phyloP scores from a whole-genome alignment of 352 stramenopile species.

The Phytophthora citrophthora region DNA sequence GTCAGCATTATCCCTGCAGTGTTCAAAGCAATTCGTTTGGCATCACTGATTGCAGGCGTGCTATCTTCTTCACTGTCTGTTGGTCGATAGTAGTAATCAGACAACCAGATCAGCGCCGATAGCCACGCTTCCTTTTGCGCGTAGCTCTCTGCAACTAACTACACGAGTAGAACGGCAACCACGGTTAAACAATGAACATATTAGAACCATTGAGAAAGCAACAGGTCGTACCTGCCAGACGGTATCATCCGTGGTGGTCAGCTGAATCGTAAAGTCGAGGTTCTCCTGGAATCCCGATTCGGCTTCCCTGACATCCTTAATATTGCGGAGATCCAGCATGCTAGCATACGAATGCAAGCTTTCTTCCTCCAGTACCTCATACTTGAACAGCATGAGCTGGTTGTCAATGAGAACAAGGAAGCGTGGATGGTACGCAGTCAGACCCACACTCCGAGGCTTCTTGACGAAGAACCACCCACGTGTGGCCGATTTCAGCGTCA shows the following conservation, averaged over 20 bases:
- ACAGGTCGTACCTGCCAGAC: slow-evolving; percentile 76
- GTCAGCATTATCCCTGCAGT: slow-evolving; percentile 55
- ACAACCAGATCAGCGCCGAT: slow-evolving; percentile 84
- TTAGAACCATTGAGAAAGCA: slow-evolving; percentile 21
- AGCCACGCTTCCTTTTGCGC: slow-evolving; percentile 89
- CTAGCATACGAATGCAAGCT: slow-evolving; percentile 71
- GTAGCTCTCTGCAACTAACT: slow-evolving; percentile 82
- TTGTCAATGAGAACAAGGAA: slow-evolving; percentile 87
- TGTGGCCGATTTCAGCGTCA: slow-evolving; percentile 64
- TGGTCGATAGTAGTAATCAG: slow-evolving; percentile 81
- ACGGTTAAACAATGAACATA: slow-evolving; percentile 3
- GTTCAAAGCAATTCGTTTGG: slow-evolving; percentile 53
- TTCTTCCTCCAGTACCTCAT: slow-evolving; percentile 81
- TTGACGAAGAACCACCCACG: slow-evolving; percentile 90
- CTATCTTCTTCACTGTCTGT: slow-evolving; percentile 30
- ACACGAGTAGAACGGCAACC: slow-evolving; percentile 9
- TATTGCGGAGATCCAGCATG: slow-evolving; percentile 70
- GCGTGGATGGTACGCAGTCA: slow-evolving; percentile 81
- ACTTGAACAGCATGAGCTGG: slow-evolving; percentile 86
- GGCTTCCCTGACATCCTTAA: slow-evolving; percentile 85
- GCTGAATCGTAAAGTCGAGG: slow-evolving; percentile 86
- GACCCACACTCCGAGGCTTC: slow-evolving; percentile 62
- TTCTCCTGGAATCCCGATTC: slow-evolving; percentile 84
- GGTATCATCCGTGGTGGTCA: slow-evolving; percentile 74
- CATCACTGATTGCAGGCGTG: slow-evolving; percentile 28